Percentiles rank a stretch among this genome's conserved stretches.
Evolutionary conservation across 352 stramenopile genomes (phyloP).

Genomic region (Phytophthora uliginosa): DNA sequence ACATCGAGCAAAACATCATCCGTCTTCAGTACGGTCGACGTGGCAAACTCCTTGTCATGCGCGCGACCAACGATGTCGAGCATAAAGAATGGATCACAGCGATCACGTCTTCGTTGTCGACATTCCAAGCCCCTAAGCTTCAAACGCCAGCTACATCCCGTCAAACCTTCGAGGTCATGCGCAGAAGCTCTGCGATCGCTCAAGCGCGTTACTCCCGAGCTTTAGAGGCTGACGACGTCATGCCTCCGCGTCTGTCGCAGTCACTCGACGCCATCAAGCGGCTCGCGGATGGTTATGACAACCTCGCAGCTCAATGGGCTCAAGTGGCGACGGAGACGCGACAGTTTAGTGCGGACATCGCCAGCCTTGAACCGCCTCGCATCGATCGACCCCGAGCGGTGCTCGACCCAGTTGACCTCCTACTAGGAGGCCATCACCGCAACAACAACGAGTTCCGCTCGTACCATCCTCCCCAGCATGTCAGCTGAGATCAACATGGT

Average conservation of each 20-base stretch:
- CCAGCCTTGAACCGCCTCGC: slow-evolving; percentile 1
- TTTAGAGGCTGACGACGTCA: background rate
- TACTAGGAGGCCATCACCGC: background rate
- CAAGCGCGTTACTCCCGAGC: background rate
- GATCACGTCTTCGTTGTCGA: background rate
- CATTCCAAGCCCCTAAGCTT: background rate
- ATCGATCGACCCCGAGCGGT: background rate
- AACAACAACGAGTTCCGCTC: background rate
- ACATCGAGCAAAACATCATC: slow-evolving; percentile 21
- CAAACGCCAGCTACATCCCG: background rate
- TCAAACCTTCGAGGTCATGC: background rate
- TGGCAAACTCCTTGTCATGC: slow-evolving; percentile 13
- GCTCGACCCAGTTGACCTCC: background rate
- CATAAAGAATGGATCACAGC: slow-evolving; percentile 8
- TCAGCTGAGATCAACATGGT: background rate
- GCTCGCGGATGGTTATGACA: slow-evolving; percentile 20
- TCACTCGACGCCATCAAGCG: slow-evolving; percentile 14
- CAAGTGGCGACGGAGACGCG: slow-evolving; percentile 20
- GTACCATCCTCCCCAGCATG: background rate
- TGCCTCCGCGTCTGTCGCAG: background rate
- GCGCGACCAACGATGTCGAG: slow-evolving; percentile 2
- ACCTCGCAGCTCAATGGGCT: slow-evolving; percentile 17
- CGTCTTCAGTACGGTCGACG: slow-evolving; percentile 15
- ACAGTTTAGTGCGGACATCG: slow-evolving; percentile 16
- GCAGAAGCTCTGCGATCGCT: background rate